phyloP scores from a whole-genome alignment of 768 basidiomycete genomes.

The Auriscalpium vulgare region DNA sequence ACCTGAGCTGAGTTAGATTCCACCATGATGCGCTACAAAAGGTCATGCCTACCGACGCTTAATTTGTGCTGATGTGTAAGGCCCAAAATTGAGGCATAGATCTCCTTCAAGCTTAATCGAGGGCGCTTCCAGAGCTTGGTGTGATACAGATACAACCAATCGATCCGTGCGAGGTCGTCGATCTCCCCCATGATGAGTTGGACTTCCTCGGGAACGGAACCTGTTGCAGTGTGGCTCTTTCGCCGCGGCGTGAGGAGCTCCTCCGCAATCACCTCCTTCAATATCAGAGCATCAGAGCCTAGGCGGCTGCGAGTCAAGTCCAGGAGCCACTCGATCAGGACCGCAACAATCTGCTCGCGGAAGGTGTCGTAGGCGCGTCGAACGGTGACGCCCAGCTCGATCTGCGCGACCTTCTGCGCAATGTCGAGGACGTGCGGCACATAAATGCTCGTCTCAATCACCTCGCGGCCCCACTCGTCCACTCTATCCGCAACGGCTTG shows the following conservation, averaged over 20 bases:
- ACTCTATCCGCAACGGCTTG: constrained; percentile 46
- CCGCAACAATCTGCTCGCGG: constrained; percentile 74
- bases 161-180: constrained; percentile 50
- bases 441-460: constrained; percentile 66
- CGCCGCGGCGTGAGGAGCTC: constrained; percentile 59
- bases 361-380: constrained; percentile 84
- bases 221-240: constrained; percentile 40
- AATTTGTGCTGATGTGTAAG: constrained; percentile 69
- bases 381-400: constrained; percentile 88
- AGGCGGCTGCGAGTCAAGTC: constrained; percentile 71
- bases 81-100: constrained; percentile 69
- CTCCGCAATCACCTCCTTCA: constrained; percentile 65
- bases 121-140: constrained; percentile 82
- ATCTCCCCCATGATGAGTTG: constrained; percentile 29
- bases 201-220: constrained; percentile 26
- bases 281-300: constrained; percentile 54
- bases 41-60: constrained; percentile 54
- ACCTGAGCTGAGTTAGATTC: constrained; percentile 35
- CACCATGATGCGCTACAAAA: neutral
- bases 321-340: constrained; percentile 81
- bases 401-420: constrained; percentile 72
- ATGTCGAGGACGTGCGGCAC: constrained; percentile 58
- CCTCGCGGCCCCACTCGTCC: constrained; percentile 75
- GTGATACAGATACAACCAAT: constrained; percentile 76
- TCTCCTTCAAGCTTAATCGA: constrained; percentile 70